phyloP scores from a whole-genome alignment of 2,329 filamentous ascomycete genomes.

The Penicillium psychrosexuale region DNA sequence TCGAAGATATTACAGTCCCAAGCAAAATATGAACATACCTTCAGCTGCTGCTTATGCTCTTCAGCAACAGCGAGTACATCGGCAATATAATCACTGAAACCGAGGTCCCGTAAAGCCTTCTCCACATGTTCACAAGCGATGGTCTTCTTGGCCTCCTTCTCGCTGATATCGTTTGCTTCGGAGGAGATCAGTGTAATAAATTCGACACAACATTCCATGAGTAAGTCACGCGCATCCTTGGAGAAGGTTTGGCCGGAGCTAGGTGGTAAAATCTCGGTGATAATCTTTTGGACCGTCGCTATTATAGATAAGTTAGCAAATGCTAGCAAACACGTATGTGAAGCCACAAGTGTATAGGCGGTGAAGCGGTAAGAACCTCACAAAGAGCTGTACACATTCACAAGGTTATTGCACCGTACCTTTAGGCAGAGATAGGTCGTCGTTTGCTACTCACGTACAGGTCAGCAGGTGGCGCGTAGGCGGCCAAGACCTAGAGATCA shows the following conservation, averaged over 20 bases:
- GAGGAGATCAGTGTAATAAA: conserved; percentile 99
- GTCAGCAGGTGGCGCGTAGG: conserved; percentile 22
- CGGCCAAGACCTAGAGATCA: conserved; percentile 14
- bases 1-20: neutral
- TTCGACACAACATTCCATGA: conserved; percentile 98
- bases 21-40: conserved; percentile 57
- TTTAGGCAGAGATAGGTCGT: conserved; percentile 61
- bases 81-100: conserved; percentile 87
- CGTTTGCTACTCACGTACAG: conserved; percentile 44
- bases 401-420: conserved; percentile 34
- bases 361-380: neutral
- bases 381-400: neutral
- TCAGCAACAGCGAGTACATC: conserved; percentile 82
- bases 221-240: conserved; percentile 88
- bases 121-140: conserved; percentile 98
- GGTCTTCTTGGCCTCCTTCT: conserved; percentile 98
- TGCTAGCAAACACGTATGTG: neutral
- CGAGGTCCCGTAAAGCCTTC: conserved; percentile 86
- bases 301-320: conserved; percentile 13
- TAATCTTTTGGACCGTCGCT: conserved; percentile 77
- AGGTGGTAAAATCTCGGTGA: conserved; percentile 83
- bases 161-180: conserved; percentile 97
- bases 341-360: neutral
- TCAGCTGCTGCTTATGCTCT: conserved; percentile 89
- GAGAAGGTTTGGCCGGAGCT: conserved; percentile 79